Base-by-base conservation (phyloP, 805 yeast genomes). In the Suhomyces prunicola region DNA sequence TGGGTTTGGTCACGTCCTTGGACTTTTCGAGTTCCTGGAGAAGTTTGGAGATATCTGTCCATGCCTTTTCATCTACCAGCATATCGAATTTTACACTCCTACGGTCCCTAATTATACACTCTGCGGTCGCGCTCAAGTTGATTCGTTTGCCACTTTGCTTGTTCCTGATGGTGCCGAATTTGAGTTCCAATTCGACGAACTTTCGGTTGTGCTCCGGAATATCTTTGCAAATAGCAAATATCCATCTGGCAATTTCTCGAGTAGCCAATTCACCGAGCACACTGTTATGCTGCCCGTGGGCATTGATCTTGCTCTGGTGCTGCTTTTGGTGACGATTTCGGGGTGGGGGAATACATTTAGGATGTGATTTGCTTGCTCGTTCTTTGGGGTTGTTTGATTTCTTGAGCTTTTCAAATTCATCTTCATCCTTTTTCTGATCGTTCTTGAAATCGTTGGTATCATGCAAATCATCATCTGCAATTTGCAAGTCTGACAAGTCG, bases 161-260 rank as follows among this genome's bases (percentile, higher is more conserved):
- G 56, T 85, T 87, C 72, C 85, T 81, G 26, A 88, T 81, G 17
- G 83, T 75, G 4, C 96, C 96, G 59, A 86, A 81, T 64, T 88
- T 88, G 63, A 87, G 73, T 69, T 88, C 96, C 60, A 88, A 69
- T 72, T 88, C 96, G 27, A 88, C 76, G 55, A 64, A 60, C 60
- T 74, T 81, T 22, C 85, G 76, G 60, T 77, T 79, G 41, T 81
- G 81, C 22, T 72, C 73, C 40, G 83, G 80, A 40, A 89, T 79
- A 33, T 88, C 88, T 45, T 78, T 78, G 46, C 90, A 76, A 57
- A 88, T 86, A 17, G 96, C 91, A 76, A 87, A 91, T 7, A 92
- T 78, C 97, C 97, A 92, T 60, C 87, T 90, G 22, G 94, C 87
- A 6, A 92, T 83, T 33, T 88, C 83, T 63, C 92, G 82, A 5